These are phyloP conservation scores for Cucurbita maxima DNA, from an alignment of 306 rosid species.

Conservation along the genomic window DNA sequence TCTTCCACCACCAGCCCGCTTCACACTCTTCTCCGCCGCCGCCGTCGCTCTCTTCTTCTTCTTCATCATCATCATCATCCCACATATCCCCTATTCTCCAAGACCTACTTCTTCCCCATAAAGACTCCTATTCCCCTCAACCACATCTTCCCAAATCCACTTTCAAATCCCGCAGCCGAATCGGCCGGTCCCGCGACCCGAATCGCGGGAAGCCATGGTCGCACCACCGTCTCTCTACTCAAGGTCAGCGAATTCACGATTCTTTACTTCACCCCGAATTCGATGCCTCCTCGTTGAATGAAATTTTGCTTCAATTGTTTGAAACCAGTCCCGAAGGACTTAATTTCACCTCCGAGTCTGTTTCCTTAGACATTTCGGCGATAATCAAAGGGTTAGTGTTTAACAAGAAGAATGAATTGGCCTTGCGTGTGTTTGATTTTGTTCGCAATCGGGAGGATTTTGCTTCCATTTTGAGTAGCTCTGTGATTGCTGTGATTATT, in stretches of 20 bases:
- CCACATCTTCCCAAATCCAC: constrained; percentile 2
- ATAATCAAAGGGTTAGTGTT: constrained; percentile 54
- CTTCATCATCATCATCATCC: background rate
- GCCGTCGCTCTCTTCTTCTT: background rate
- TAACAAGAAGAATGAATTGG: constrained; percentile 38
- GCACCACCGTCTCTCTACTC: constrained; percentile 32
- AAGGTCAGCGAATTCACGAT: constrained; percentile 39
- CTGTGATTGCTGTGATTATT: constrained; percentile 49
- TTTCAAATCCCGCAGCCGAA: constrained; percentile 26
- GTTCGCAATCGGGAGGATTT: constrained; percentile 22
- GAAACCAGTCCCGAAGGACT: constrained; percentile 8
- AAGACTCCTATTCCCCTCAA: constrained; percentile 5
- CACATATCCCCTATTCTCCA: constrained; percentile 36
- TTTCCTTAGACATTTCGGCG: constrained; percentile 39
- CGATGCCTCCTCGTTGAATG: constrained; percentile 16
- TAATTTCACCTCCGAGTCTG: constrained; percentile 8
- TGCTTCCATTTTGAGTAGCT: constrained; percentile 21
- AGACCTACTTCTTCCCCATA: constrained; percentile 16
- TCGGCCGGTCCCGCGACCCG: constrained; percentile 46
- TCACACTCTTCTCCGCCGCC: constrained; percentile 17
- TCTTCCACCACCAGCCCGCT: constrained; percentile 16
- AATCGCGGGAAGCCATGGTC: constrained; percentile 81
- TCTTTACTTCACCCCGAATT: constrained; percentile 31
- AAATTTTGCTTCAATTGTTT: constrained; percentile 18
- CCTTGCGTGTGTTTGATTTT: constrained; percentile 47